Conservation (phyloP, 2,329 filamentous ascomycete genomes). For the Aureobasidium sp. region DNA sequence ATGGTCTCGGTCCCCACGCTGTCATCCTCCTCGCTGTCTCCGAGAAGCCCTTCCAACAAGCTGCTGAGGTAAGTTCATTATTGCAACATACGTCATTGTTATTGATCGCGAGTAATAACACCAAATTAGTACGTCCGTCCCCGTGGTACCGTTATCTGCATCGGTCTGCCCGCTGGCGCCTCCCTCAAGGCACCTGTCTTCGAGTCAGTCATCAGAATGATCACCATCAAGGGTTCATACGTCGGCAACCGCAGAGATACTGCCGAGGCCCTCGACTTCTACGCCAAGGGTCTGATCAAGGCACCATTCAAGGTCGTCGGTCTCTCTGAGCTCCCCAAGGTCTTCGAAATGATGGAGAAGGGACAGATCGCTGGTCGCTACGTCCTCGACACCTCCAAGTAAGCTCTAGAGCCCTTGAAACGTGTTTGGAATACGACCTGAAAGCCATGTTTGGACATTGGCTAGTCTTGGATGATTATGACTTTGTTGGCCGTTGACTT, state of each 20-base stretch:
- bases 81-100: not conserved
- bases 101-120: not conserved
- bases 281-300: constrained; percentile 66
- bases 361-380: constrained; percentile 71
- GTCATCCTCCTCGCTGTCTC: constrained; percentile 78
- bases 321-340: constrained; percentile 67
- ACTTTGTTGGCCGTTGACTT: not conserved
- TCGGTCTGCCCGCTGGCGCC: constrained; percentile 77
- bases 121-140: constrained; percentile 64
- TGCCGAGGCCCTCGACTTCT: constrained; percentile 87
- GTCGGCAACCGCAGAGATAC: constrained; percentile 88
- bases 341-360: constrained; percentile 65
- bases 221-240: constrained; percentile 86
- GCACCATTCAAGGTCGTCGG: constrained; percentile 78
- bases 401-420: constrained; percentile 20
- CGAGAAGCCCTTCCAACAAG: constrained; percentile 95
- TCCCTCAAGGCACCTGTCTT: constrained; percentile 80
- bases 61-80: constrained; percentile 47
- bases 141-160: constrained; percentile 75
- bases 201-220: constrained; percentile 81
- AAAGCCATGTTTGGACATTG: not conserved
- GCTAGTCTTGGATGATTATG: not conserved
- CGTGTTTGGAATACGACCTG: not conserved
- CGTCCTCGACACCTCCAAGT: constrained; percentile 67
- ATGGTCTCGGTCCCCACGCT: constrained; percentile 78